Conservation (phyloP, 768 basidiomycete genomes). For the Tephrocybe sp. region DNA sequence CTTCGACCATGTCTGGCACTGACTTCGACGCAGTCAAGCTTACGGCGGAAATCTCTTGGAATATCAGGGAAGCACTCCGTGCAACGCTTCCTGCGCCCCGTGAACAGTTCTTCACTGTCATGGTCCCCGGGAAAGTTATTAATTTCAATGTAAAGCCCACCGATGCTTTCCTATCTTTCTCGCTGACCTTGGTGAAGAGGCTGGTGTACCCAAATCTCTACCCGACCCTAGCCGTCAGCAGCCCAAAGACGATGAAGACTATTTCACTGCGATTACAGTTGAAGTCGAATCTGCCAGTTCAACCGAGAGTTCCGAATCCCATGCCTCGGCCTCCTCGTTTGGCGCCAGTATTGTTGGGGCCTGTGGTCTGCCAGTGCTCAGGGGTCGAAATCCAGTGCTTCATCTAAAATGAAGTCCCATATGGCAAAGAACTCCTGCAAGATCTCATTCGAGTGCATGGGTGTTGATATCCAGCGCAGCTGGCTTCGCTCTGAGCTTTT, state of each 20-base stretch:
- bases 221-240: background rate
- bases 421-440: no score
- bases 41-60: conserved; percentile 1
- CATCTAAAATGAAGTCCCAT: no score
- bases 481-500: no score
- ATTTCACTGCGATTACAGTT: conserved; percentile 5
- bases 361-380: background rate
- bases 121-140: conserved; percentile 6
- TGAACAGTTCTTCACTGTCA: conserved; percentile 10
- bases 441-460: no score
- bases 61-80: background rate
- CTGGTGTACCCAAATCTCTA: background rate
- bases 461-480: no score
- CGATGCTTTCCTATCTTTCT: background rate
- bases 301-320: background rate
- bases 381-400: no score
- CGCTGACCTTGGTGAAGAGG: background rate
- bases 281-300: background rate
- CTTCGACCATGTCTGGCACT: background rate
- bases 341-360: conserved; percentile 3
- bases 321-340: background rate
- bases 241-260: background rate
- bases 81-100: background rate
- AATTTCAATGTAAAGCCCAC: conserved; percentile 1
- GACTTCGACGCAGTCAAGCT: conserved; percentile 3